Evolutionary conservation across 768 basidiomycete genomes (phyloP).

Genomic region (Psilocybe sp.): DNA sequence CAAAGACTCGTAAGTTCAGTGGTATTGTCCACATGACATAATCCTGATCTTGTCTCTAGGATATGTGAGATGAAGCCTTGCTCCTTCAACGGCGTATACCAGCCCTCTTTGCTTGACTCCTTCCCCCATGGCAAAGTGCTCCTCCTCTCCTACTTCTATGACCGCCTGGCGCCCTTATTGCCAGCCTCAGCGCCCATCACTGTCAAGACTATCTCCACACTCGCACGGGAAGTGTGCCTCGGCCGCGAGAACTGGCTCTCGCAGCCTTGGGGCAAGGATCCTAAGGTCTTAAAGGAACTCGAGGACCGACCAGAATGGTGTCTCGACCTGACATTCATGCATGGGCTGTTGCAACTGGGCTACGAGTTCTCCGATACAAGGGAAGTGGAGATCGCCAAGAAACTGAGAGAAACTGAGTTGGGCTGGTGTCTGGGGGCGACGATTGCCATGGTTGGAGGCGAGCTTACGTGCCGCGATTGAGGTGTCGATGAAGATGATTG

Average conservation of each 20-base stretch:
- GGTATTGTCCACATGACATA: not conserved
- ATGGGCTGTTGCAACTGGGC: constrained; percentile 79
- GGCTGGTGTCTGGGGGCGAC: constrained; percentile 92
- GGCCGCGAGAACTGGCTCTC: constrained; percentile 62
- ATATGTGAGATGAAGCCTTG: constrained; percentile 92
- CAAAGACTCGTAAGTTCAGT: constrained; percentile 78
- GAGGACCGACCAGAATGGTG: constrained; percentile 90
- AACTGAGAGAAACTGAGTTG: constrained; percentile 84
- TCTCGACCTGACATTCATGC: constrained; percentile 94
- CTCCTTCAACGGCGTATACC: constrained; percentile 96
- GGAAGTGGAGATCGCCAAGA: constrained; percentile 79
- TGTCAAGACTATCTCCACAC: constrained; percentile 55
- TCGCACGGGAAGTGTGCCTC: constrained; percentile 72
- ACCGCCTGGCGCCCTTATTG: constrained; percentile 82
- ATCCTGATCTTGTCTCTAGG: constrained; percentile 29
- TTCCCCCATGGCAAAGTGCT: constrained; percentile 85
- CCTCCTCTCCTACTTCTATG: constrained; percentile 97
- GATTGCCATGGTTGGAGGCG: constrained; percentile 66
- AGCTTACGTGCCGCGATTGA: constrained; percentile 50
- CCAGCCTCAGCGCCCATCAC: constrained; percentile 29
- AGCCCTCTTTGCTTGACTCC: constrained; percentile 86
- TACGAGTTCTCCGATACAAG: constrained; percentile 81
- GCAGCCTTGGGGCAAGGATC: constrained; percentile 37
- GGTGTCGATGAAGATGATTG: no score
- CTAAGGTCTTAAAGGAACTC: constrained; percentile 55